Base-by-base conservation (phyloP, 768 basidiomycete genomes). In the Coprinellus micaceus region DNA sequence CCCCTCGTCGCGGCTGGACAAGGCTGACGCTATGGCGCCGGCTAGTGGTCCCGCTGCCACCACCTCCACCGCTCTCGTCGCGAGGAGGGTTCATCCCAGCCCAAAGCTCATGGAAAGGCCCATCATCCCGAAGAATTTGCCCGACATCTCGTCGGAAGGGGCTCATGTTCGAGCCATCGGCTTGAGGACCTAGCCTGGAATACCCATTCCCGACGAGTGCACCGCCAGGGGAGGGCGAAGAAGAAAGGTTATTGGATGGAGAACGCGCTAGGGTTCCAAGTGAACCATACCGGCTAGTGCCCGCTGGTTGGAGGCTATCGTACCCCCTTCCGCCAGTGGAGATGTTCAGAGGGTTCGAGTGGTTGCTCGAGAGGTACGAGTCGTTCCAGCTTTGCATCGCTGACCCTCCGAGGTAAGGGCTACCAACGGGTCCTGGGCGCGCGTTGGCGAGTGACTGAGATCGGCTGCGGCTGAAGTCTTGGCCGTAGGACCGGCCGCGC, bases 61-160 rank as follows among this genome's bases (percentile, higher is more conserved):
- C 56, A 15, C 76, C 76, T 33, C 76, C 76, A 5, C 82, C 84
- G 47, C 80, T 82, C 67, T 87, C 83, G 58, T 85, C 85, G 33
- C 80, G 76, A 3, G 80, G 84, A 0, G 80, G 82, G 56, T 83
- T 74, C 77, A 81, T 81, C n/a, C 85, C 83, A 0, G 84, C 78
- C 89, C 89, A 91, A 3, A 91, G 75, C 60, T 90, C 87, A 30
- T 86, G 77, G 61, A 90, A 82, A 0, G 84, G 84, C 3, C 82
- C 83, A 54, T 91, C 89, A 63, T 91, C 88, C 48, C 86, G 69
- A 33, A 91, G 69, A 55, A 92, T 89, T 69, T 88, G 84, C 5
- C 82, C 84, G 17, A 93, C 87, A 67, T 94, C 89, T 22, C 91
- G 76, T n/a, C 89, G 82, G 66, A 94, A 93, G 0, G 91, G 91